Evolutionary conservation across 345 rosid species (phyloP).

Genomic region (Aquilaria malaccensis): DNA sequence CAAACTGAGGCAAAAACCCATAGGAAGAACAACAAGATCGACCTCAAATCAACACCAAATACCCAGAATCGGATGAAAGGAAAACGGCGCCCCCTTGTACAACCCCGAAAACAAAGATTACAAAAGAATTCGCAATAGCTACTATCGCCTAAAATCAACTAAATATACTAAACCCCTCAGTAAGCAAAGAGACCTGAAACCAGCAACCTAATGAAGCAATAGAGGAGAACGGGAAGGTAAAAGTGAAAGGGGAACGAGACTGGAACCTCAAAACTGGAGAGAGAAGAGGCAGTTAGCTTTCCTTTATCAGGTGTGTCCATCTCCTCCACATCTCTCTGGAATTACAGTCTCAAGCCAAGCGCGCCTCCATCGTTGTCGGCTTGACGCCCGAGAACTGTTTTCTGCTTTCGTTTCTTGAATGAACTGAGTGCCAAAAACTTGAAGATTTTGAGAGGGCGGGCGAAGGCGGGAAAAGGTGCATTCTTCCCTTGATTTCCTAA

Average conservation of each 20-base stretch:
- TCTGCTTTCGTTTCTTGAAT: background rate
- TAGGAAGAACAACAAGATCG: background rate
- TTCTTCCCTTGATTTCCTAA: too few species aligned
- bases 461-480: slow-evolving; percentile 13
- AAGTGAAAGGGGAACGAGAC: background rate
- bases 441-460: background rate
- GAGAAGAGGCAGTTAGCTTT: slow-evolving; percentile 29
- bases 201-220: background rate
- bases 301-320: slow-evolving; percentile 62
- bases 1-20: too few species aligned
- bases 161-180: background rate
- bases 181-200: background rate
- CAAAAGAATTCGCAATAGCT: background rate
- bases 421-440: background rate
- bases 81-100: too few species aligned
- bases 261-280: slow-evolving; percentile 41
- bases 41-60: background rate
- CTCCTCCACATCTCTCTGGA: slow-evolving; percentile 5
- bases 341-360: background rate
- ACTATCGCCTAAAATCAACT: background rate
- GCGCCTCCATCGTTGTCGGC: background rate
- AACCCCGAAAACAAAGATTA: too few species aligned
- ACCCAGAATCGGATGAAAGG: background rate
- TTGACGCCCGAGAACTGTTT: background rate
- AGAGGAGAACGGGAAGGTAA: background rate